A percentile compares a stretch with the other conserved stretches of the same genome.
phyloP scores from a whole-genome alignment of 371 early-diverging fungal species.

The Circinella minor region DNA sequence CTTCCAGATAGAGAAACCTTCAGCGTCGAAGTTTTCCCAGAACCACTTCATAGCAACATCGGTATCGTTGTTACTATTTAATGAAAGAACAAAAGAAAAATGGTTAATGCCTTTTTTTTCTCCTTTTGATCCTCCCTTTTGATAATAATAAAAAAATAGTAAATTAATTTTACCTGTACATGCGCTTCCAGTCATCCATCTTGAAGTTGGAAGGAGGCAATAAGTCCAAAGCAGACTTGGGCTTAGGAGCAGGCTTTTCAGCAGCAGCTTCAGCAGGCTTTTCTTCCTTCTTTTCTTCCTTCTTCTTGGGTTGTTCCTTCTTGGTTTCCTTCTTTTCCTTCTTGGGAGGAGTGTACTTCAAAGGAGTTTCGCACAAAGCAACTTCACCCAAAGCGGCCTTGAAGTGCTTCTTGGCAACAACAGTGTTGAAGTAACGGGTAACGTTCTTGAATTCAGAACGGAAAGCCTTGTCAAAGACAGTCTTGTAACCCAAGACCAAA shows the following conservation, averaged over 20 bases:
- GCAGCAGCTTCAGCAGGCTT: conserved; percentile 60
- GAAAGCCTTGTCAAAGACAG: conserved; percentile 67
- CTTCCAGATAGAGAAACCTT: conserved; percentile 88
- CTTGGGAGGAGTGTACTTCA: conserved; percentile 58
- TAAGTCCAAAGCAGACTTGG: conserved; percentile 90
- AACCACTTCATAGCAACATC: conserved; percentile 92
- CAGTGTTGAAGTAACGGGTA: conserved; percentile 86
- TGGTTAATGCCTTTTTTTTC: too few relatives aligned
- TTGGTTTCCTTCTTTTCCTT: conserved; percentile 47
- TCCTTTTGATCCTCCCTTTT: too few relatives aligned
- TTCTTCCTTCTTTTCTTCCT: conserved; percentile 46
- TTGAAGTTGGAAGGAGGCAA: conserved; percentile 84
- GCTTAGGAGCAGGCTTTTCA: conserved; percentile 80
- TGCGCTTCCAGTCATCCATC: conserved; percentile 93
- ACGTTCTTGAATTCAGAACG: conserved; percentile 86
- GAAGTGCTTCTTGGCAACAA: conserved; percentile 81
- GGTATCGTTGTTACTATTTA: conserved; percentile 79
- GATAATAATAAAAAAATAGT: too few relatives aligned
- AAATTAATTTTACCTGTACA: too few relatives aligned
- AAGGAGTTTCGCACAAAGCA: conserved; percentile 59
- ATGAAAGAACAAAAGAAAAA: too few relatives aligned
- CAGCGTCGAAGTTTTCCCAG: conserved; percentile 88
- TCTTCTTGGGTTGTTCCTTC: conserved; percentile 39
- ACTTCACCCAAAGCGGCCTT: conserved; percentile 79
- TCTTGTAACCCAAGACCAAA: conserved; percentile 65